Conservation (phyloP, 345 rosid genomes). For the Lagerstroemia speciosa region DNA sequence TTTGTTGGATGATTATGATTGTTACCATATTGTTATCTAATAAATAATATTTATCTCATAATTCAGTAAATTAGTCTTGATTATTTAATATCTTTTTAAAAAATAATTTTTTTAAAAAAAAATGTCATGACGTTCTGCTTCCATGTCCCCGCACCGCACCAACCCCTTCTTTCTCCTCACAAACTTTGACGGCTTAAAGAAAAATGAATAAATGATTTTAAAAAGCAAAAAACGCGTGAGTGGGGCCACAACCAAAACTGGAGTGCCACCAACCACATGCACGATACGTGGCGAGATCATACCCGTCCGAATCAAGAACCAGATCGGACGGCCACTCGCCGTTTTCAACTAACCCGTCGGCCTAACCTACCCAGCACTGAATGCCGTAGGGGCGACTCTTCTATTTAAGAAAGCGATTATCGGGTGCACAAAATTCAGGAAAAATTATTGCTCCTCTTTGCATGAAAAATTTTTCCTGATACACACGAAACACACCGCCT, state of each 20-base stretch:
- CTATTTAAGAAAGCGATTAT: conserved; percentile 19
- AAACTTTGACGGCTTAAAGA: neutral
- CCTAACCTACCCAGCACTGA: conserved; percentile 25
- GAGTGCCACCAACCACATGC: neutral
- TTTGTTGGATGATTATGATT: no score
- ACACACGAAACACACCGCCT: neutral
- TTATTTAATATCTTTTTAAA: no score
- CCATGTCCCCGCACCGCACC: neutral
- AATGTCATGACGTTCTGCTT: neutral
- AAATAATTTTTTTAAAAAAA: no score
- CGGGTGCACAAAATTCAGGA: conserved; percentile 17
- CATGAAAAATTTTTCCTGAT: conserved; percentile 19
- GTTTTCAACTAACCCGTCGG: conserved; percentile 36
- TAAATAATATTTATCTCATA: no score
- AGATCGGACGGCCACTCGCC: conserved; percentile 25
- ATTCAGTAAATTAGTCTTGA: neutral
- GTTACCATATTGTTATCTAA: no score
- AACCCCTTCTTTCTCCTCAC: neutral
- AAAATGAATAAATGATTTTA: neutral
- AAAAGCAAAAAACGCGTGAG: neutral
- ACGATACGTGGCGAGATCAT: conserved; percentile 14
- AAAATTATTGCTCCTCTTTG: conserved; percentile 11
- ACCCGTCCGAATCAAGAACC: neutral
- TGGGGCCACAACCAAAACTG: neutral
- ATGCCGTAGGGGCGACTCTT: neutral